These are phyloP conservation scores for Drechslerella coelobrocha DNA, from an alignment of 2,329 filamentous ascomycete species.

Conservation along the genomic window DNA sequence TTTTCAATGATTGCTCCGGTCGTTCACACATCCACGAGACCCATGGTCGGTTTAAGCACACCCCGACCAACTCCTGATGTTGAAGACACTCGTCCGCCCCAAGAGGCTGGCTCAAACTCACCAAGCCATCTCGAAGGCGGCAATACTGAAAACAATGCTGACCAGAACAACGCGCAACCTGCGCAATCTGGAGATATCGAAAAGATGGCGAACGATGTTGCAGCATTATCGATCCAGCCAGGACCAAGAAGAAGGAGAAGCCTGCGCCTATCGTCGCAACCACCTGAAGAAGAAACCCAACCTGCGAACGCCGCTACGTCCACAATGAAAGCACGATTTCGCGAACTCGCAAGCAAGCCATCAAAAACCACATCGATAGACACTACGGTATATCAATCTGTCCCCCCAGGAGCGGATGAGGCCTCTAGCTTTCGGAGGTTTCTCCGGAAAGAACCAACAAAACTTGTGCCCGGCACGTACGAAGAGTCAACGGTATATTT, in stretches of 20 bases:
- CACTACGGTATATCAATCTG: not conserved
- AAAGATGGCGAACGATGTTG: conserved; percentile 16
- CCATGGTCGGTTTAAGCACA: conserved; percentile 23
- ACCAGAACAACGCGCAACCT: conserved; percentile 2
- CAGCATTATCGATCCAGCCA: conserved; percentile 24
- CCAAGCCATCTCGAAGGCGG: not conserved
- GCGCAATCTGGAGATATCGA: not conserved
- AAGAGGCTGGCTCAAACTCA: not conserved
- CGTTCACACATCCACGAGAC: conserved; percentile 1
- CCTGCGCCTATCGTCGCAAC: conserved; percentile 23
- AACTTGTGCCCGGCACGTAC: conserved; percentile 42
- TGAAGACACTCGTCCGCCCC: conserved; percentile 5
- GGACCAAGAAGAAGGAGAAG: conserved; percentile 26
- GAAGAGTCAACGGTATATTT: conserved; percentile 45
- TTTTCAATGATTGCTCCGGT: conserved; percentile 49
- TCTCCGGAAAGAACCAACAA: conserved; percentile 31
- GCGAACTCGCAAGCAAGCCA: conserved; percentile 31
- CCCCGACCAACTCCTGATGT: conserved; percentile 33
- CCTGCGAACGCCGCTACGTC: not conserved
- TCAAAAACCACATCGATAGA: not conserved
- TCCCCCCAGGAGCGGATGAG: conserved; percentile 9
- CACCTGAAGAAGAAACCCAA: not conserved
- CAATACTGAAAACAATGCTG: not conserved
- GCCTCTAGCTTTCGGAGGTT: conserved; percentile 42
- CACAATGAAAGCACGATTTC: conserved; percentile 34